Base-by-base conservation (phyloP, 495 filamentous ascomycete species). In the Penicillium tannophilum region DNA sequence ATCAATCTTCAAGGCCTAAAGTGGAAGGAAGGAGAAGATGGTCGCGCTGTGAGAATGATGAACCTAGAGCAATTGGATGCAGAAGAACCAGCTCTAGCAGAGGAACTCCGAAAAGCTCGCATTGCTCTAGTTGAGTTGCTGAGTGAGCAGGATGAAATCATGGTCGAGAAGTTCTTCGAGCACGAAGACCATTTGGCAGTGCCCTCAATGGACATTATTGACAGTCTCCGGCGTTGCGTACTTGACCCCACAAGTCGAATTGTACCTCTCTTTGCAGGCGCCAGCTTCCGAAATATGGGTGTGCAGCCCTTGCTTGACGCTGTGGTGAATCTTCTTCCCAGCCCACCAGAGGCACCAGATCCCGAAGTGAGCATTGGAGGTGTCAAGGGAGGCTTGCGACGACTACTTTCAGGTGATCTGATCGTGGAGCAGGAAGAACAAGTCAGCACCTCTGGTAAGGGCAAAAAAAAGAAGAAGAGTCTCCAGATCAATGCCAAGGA, bases 291-390 rank as follows among this genome's bases (percentile, higher is more conserved):
- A 31, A 97, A 99, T 60, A 90, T 97, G 56, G 95, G 95, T 23
- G 93, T 99, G 10, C 91, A 96, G 70, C 93, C 94, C 12, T 78
- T 99, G 35, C 81, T 97, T 17, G 94, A 99, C 70, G 90, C 88
- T 35, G 84, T 98, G 30, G 81, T 90, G 12, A 88, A 97, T 58
- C 86, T 96, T 46, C 80, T 99, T 6, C 95, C 95, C 5, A 90
- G 86, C 54, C 95, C 95, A 0, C 69, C 72, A 1, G 92, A 99
- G 64, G 79, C 87, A 36, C 87, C 89, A 4, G 88, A 92, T 63
- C 84, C 91, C 2, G 88, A 93, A 58, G 83, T 98, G 52, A 88
- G 83, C 51, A 72, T 91, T 16, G 88, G 84, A 6, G 65, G 72
- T 23, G 72, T 68, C 60, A 83, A 72, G 66, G 81, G 71, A 30